Conservation (phyloP, 345 rosid species). For the Sisymbrium irio region DNA sequence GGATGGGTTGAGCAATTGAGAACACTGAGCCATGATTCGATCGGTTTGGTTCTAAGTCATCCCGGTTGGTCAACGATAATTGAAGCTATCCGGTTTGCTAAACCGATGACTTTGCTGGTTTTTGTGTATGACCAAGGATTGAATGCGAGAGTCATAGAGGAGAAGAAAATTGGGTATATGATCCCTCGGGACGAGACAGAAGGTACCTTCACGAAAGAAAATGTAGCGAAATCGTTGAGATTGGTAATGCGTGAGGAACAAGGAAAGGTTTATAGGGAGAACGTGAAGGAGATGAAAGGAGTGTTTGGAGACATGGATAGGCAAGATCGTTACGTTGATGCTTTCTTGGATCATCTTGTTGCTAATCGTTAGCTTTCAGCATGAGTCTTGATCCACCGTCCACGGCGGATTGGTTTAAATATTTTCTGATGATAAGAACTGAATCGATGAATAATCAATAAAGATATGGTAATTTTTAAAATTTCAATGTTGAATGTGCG, state of each 20-base stretch:
- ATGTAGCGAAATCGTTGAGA: slow-evolving; percentile 34
- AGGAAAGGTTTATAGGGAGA: slow-evolving; percentile 39
- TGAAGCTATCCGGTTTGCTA: slow-evolving; percentile 33
- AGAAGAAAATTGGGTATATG: slow-evolving; percentile 28
- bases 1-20: slow-evolving; percentile 47
- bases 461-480: too few species aligned
- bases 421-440: too few species aligned
- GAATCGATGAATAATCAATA: too few species aligned
- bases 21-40: slow-evolving; percentile 38
- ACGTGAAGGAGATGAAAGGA: slow-evolving; percentile 35
- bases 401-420: too few species aligned
- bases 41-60: slow-evolving; percentile 42
- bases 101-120: slow-evolving; percentile 19
- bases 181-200: slow-evolving; percentile 29
- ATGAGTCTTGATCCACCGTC: not conserved
- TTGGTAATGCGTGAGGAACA: slow-evolving; percentile 39
- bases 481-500: too few species aligned
- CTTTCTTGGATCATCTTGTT: slow-evolving; percentile 8
- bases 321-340: slow-evolving; percentile 23
- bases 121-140: slow-evolving; percentile 38
- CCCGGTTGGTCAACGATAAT: slow-evolving; percentile 35
- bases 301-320: slow-evolving; percentile 24
- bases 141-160: slow-evolving; percentile 32
- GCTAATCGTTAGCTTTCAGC: not conserved
- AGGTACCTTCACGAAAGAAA: slow-evolving; percentile 12